Evolutionary conservation across 2,329 filamentous ascomycete species (phyloP).

Genomic region (Ceratocystis papillata): DNA sequence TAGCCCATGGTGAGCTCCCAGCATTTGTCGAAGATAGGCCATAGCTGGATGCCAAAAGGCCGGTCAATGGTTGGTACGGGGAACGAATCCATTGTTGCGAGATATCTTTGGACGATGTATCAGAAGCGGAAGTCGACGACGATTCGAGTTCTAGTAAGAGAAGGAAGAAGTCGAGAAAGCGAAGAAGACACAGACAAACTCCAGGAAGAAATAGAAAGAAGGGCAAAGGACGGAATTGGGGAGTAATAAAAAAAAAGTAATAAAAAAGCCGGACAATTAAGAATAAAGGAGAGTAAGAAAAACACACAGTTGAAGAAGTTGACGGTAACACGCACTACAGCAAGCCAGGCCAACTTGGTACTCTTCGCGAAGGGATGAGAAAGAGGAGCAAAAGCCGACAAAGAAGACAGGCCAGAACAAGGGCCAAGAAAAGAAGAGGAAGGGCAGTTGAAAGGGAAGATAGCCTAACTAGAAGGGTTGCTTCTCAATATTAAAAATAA

Average conservation of each 20-base stretch:
- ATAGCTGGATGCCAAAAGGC: slow-evolving; percentile 82
- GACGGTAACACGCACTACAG: not conserved
- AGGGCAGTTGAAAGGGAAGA: not conserved
- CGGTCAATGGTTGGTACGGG: slow-evolving; percentile 68
- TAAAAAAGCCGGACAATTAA: slow-evolving; percentile 17
- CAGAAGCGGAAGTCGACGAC: slow-evolving; percentile 4
- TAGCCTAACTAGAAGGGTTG: not conserved
- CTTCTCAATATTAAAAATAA: slow-evolving; percentile 12
- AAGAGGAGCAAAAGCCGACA: slow-evolving; percentile 6
- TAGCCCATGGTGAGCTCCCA: slow-evolving; percentile 70
- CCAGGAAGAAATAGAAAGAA: slow-evolving; percentile 12
- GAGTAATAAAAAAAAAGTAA: slow-evolving; percentile 14
- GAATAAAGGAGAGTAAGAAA: slow-evolving; percentile 17
- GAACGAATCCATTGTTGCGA: slow-evolving; percentile 23
- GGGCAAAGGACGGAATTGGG: slow-evolving; percentile 7
- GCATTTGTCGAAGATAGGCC: slow-evolving; percentile 86
- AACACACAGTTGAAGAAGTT: slow-evolving; percentile 1
- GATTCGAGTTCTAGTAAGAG: not conserved
- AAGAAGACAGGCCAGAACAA: not conserved
- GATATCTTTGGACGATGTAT: not conserved
- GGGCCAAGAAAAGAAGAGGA: slow-evolving; percentile 5
- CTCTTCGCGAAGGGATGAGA: slow-evolving; percentile 13
- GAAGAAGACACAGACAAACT: not conserved
- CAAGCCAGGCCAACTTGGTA: not conserved
- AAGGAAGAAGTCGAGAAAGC: slow-evolving; percentile 10